Evolutionary conservation across 441 rosid species (phyloP).

Genomic region (Adansonia rubrostipa): DNA sequence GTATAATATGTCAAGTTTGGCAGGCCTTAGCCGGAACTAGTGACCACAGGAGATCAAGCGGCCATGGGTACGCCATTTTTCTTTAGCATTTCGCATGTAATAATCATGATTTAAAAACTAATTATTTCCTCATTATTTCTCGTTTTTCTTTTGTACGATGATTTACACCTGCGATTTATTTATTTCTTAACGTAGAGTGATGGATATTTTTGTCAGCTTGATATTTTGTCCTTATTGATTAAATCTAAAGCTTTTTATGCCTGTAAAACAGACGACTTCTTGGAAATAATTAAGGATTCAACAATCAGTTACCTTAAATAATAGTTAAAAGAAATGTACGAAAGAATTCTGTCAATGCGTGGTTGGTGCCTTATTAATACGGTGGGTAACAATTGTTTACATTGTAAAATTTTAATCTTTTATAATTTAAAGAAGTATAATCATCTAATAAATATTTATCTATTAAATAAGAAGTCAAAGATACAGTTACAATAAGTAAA

Average conservation of each 20-base stretch:
- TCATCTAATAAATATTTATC: no score
- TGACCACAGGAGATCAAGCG: conserved; percentile 24
- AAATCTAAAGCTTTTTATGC: neutral
- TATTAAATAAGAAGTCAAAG: no score
- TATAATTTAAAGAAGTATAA: no score
- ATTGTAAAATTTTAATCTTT: no score
- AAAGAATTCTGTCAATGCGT: no score
- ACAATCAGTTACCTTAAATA: no score
- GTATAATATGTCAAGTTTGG: neutral
- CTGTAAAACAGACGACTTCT: no score
- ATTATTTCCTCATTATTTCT: neutral
- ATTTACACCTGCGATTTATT: neutral
- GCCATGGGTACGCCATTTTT: conserved; percentile 37
- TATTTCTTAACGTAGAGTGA: neutral
- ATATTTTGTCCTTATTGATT: neutral
- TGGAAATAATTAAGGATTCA: no score
- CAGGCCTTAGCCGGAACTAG: conserved; percentile 25
- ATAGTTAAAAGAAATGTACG: no score
- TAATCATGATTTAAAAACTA: neutral
- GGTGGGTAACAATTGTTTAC: no score
- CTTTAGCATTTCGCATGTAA: neutral
- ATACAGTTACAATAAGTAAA: no score
- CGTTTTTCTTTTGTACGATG: neutral
- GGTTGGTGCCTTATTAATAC: no score
- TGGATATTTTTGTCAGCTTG: neutral